Conservation (phyloP, 1,139 yeast genomes). For the Debaryomyces singareniensis region DNA sequence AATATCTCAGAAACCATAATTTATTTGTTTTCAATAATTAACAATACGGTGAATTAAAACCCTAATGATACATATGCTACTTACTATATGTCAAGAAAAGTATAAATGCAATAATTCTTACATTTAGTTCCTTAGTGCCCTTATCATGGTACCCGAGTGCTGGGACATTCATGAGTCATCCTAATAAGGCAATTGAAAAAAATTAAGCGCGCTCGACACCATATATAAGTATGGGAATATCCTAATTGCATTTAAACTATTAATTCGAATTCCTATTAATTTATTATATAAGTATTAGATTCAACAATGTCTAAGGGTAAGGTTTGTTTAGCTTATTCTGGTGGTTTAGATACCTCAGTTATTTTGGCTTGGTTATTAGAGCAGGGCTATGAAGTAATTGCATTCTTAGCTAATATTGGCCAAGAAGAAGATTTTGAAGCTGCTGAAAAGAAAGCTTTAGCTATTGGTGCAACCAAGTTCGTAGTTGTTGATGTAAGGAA, state of each 20-base stretch:
- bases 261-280: neutral
- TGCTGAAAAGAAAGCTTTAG: conserved; percentile 92
- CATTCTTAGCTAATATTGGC: conserved; percentile 96
- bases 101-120: neutral
- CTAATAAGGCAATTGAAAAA: conserved; percentile 26
- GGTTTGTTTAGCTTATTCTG: conserved; percentile 98
- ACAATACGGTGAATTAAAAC: too few species aligned
- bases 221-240: neutral
- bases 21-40: too few species aligned
- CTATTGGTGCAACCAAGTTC: conserved; percentile 95
- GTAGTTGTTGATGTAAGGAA: conserved; percentile 92
- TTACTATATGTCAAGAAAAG: too few species aligned
- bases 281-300: too few species aligned
- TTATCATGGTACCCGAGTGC: neutral
- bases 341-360: conserved; percentile 97
- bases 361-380: conserved; percentile 97
- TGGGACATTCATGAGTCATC: conserved; percentile 29
- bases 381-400: conserved; percentile 96
- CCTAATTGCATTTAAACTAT: neutral
- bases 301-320: conserved; percentile 92
- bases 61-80: too few species aligned
- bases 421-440: conserved; percentile 99
- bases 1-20: too few species aligned
- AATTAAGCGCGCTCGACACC: conserved; percentile 26
- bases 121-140: too few species aligned